phyloP scores from a whole-genome alignment of 176 grass and related monocot genomes.

The Musa itinerans region DNA sequence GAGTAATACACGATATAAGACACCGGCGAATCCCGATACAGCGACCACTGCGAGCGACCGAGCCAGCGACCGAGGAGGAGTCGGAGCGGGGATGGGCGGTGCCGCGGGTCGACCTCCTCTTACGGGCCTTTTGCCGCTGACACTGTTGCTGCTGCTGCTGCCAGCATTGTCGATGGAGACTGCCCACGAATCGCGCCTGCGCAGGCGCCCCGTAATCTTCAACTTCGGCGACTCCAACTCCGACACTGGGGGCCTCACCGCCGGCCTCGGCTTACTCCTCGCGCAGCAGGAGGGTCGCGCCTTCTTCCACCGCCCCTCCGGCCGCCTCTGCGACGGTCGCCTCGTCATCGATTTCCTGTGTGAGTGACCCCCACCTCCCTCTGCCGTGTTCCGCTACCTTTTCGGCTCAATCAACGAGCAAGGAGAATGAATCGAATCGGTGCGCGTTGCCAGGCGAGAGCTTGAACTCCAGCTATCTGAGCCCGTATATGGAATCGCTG shows the following conservation, averaged over 20 bases:
- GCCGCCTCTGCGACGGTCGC: conserved; percentile 70
- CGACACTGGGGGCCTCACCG: conserved; percentile 58
- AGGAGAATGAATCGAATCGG: not conserved
- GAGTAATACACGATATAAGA: no score
- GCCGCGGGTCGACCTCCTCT: no score
- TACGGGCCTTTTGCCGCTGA: not conserved
- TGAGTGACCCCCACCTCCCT: conserved; percentile 17
- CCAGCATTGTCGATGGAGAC: not conserved
- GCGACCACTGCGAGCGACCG: no score
- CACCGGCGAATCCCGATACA: no score
- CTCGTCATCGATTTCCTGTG: conserved; percentile 82
- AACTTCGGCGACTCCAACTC: conserved; percentile 91
- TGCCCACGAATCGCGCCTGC: not conserved
- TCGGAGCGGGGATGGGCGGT: no score
- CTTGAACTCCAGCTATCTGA: conserved; percentile 66
- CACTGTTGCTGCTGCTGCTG: not conserved
- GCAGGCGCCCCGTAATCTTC: conserved; percentile 27
- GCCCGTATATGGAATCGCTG: conserved; percentile 63
- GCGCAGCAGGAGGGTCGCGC: conserved; percentile 46
- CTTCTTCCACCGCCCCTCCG: conserved; percentile 63
- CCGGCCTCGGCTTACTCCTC: conserved; percentile 33
- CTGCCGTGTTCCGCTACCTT: no score
- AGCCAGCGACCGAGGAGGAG: no score
- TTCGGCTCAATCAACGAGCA: not conserved
- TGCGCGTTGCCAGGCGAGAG: conserved; percentile 47